These are phyloP conservation scores for Hypoxylon perforatum DNA, from an alignment of 495 filamentous ascomycete species.

Conservation along the genomic window DNA sequence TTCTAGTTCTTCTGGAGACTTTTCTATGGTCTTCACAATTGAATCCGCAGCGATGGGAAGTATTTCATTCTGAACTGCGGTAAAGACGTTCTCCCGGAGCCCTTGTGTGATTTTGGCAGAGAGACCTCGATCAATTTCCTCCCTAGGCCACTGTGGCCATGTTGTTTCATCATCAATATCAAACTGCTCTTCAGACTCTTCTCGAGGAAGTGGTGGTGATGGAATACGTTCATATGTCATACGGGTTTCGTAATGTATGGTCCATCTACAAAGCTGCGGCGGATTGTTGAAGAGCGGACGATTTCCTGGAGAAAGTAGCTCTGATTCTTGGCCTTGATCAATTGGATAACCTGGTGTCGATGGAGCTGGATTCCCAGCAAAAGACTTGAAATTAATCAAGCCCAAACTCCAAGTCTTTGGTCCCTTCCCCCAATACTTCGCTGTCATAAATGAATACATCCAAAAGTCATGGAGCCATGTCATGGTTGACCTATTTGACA, in stretches of 20 bases:
- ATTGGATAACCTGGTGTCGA: neutral
- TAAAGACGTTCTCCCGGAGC: slow-evolving; percentile 51
- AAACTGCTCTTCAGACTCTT: slow-evolving; percentile 13
- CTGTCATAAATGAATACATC: slow-evolving; percentile 55
- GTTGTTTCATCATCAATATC: slow-evolving; percentile 42
- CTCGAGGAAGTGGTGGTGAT: neutral
- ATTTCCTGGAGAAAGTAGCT: neutral
- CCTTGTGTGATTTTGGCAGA: slow-evolving; percentile 35
- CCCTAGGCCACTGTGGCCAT: slow-evolving; percentile 43
- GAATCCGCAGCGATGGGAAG: slow-evolving; percentile 45
- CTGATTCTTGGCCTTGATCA: neutral
- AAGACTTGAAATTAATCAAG: slow-evolving; percentile 28
- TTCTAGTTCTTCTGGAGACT: slow-evolving; percentile 42
- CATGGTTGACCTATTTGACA: slow-evolving; percentile 33
- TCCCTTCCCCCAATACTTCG: slow-evolving; percentile 56
- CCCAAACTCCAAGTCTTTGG: slow-evolving; percentile 48
- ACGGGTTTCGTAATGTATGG: neutral
- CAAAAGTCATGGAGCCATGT: slow-evolving; percentile 56
- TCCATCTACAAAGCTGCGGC: slow-evolving; percentile 20
- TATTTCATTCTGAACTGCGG: slow-evolving; percentile 17
- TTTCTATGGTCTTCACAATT: slow-evolving; percentile 39
- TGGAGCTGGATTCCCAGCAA: neutral
- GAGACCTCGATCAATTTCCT: slow-evolving; percentile 9
- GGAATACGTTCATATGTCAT: neutral
- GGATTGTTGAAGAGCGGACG: neutral